Evolutionary conservation across 371 early-diverging fungal genomes (phyloP).

Genomic region (Ordospora colligata): DNA sequence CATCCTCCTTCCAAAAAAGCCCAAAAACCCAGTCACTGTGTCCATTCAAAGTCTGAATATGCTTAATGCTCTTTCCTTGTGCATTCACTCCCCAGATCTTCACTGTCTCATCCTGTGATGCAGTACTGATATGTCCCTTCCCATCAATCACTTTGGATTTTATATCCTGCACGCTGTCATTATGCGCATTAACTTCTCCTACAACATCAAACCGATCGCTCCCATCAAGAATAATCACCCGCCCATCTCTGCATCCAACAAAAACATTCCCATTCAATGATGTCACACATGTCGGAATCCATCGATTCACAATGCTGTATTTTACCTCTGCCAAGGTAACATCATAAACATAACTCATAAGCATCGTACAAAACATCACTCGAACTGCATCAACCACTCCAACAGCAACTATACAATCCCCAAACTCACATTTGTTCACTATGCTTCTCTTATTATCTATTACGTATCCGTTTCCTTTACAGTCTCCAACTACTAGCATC

Average conservation of each 20-base stretch:
- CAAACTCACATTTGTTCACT: neutral
- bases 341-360: neutral
- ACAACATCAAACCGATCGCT: neutral
- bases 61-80: neutral
- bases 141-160: neutral
- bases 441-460: neutral
- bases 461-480: neutral
- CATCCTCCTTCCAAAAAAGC: conserved; percentile 29
- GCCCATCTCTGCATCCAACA: conserved; percentile 22
- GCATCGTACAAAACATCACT: conserved; percentile 2
- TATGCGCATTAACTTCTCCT: conserved; percentile 21
- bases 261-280: neutral
- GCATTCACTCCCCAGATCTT: conserved; percentile 36
- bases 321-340: neutral
- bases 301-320: neutral
- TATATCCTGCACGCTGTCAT: conserved; percentile 36
- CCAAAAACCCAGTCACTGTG: conserved; percentile 49
- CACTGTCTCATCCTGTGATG: conserved; percentile 42
- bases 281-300: neutral
- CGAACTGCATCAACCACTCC: neutral
- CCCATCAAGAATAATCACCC: neutral
- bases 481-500: neutral
- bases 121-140: conserved; percentile 7
- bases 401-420: neutral
- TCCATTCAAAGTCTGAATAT: conserved; percentile 40